Conservation (phyloP, 768 basidiomycete species). For the Chalciporus sphaerocephalus region DNA sequence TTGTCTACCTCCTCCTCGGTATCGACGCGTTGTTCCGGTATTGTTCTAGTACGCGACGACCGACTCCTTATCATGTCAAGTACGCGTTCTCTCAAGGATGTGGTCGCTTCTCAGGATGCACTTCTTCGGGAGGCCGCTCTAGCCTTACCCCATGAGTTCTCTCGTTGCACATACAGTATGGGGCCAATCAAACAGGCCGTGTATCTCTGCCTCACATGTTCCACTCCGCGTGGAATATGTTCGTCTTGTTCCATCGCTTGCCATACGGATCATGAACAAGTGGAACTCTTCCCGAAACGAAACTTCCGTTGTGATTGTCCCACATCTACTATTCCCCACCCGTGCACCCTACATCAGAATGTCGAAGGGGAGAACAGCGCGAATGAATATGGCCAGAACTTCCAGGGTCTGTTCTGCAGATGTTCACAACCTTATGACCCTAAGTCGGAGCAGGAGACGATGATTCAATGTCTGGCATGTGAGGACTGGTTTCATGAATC, state of each 20-base stretch:
- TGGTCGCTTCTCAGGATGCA: conserved; percentile 27
- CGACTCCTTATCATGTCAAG: not conserved
- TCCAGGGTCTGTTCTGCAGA: conserved; percentile 65
- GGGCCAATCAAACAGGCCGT: conserved; percentile 71
- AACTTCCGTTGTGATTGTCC: conserved; percentile 84
- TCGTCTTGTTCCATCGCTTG: conserved; percentile 84
- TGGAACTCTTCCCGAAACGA: conserved; percentile 85
- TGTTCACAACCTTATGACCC: conserved; percentile 71
- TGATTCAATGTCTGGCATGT: conserved; percentile 84
- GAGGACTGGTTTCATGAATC: conserved; percentile 96
- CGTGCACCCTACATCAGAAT: conserved; percentile 58
- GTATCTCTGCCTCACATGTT: conserved; percentile 76
- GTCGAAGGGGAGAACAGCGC: conserved; percentile 50
- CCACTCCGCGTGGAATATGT: conserved; percentile 64
- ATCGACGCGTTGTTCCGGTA: not conserved
- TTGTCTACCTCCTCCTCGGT: no score
- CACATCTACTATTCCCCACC: conserved; percentile 53
- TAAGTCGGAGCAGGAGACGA: conserved; percentile 70
- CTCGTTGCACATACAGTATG: conserved; percentile 58
- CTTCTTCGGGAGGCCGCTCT: conserved; percentile 37
- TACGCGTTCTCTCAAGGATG: conserved; percentile 37
- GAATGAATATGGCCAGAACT: conserved; percentile 76
- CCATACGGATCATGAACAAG: conserved; percentile 81
- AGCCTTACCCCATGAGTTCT: conserved; percentile 59
- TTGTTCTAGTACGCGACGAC: not conserved